phyloP scores from a whole-genome alignment of 192 early-diverging fungal species.

The Coemansia sp. region DNA sequence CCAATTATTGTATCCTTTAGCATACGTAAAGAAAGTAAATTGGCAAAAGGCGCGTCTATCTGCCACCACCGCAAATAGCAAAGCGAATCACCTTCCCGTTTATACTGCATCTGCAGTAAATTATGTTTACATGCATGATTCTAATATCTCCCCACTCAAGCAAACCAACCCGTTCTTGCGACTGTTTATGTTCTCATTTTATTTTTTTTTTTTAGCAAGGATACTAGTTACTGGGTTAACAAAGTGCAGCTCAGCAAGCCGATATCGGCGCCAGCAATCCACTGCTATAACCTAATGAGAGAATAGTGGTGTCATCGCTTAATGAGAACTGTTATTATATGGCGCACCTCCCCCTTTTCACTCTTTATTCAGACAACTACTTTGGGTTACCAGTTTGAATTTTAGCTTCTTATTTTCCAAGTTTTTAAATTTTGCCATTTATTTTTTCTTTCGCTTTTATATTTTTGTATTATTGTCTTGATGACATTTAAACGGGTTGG shows the following conservation, averaged over 20 bases:
- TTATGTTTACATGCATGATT: slow-evolving; percentile 12
- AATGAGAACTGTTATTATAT: background rate
- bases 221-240: background rate
- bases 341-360: background rate
- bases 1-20: slow-evolving; percentile 7
- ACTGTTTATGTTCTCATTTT: background rate
- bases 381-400: slow-evolving; percentile 1
- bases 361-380: background rate
- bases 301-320: background rate
- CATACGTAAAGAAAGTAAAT: slow-evolving; percentile 2
- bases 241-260: background rate
- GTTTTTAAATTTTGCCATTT: background rate
- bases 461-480: background rate
- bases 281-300: background rate
- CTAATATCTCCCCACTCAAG: slow-evolving; percentile 2
- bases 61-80: background rate
- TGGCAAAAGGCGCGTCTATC: slow-evolving; percentile 6
- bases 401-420: slow-evolving; percentile 2
- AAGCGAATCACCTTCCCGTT: background rate
- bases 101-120: slow-evolving; percentile 1
- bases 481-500: background rate
- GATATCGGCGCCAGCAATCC: background rate
- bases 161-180: background rate
- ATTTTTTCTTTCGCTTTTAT: background rate
- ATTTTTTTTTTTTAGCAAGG: background rate